A percentile compares a stretch with the other conserved stretches of the same genome.
These are phyloP conservation scores for Bipolaris sorokiniana DNA, from an alignment of 2,329 filamentous ascomycete genomes.

Conservation along the genomic window DNA sequence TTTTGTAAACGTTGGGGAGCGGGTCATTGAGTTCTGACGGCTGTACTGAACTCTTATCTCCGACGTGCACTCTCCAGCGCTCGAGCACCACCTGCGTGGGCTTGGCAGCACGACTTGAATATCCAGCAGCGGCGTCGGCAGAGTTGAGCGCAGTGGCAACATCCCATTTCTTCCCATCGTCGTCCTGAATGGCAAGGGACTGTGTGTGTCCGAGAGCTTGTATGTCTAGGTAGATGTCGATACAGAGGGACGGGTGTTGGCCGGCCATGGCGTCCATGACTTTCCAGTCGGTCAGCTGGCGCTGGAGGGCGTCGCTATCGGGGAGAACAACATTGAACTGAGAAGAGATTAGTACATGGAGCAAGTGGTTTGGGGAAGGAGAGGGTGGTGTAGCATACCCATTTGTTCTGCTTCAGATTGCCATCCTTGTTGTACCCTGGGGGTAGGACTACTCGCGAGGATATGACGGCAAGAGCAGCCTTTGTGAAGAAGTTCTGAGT, in stretches of 20 bases:
- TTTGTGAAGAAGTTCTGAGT: slow-evolving; percentile 88
- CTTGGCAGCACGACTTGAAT: slow-evolving; percentile 54
- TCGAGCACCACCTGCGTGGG: slow-evolving; percentile 81
- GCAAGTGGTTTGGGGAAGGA: neutral
- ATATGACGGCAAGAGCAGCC: slow-evolving; percentile 80
- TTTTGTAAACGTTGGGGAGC: slow-evolving; percentile 93
- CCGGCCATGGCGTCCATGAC: slow-evolving; percentile 76
- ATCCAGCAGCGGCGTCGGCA: slow-evolving; percentile 57
- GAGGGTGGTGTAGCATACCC: slow-evolving; percentile 64
- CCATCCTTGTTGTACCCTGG: slow-evolving; percentile 62
- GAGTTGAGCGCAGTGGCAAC: slow-evolving; percentile 80
- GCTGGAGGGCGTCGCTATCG: slow-evolving; percentile 85
- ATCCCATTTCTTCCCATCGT: slow-evolving; percentile 90
- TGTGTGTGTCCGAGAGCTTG: slow-evolving; percentile 81
- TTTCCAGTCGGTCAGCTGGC: slow-evolving; percentile 83
- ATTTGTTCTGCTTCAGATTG: slow-evolving; percentile 78
- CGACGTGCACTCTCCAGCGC: slow-evolving; percentile 86
- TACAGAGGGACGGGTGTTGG: slow-evolving; percentile 80
- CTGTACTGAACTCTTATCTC: slow-evolving; percentile 61
- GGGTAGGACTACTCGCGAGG: slow-evolving; percentile 76
- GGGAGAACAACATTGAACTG: slow-evolving; percentile 96
- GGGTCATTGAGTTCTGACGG: slow-evolving; percentile 64
- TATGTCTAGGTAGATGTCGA: slow-evolving; percentile 88
- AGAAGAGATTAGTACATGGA: slow-evolving; percentile 14
- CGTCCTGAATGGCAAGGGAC: slow-evolving; percentile 84